phyloP scores from a whole-genome alignment of 345 rosid genomes.

The Excoecaria cochinchinensis region DNA sequence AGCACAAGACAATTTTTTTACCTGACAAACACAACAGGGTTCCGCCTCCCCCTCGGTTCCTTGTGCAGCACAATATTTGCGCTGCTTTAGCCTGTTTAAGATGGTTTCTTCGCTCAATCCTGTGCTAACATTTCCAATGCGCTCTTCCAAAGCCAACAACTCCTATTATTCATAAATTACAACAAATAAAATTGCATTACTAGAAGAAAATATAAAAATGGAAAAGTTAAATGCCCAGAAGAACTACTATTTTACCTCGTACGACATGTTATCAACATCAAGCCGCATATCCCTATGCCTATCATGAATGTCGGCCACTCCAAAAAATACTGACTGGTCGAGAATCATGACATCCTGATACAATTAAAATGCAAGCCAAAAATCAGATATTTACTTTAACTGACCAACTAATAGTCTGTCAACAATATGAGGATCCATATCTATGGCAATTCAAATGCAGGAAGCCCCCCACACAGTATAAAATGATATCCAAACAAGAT shows the following conservation, averaged over 20 bases:
- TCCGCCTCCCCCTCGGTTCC: constrained; percentile 48
- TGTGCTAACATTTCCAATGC: constrained; percentile 85
- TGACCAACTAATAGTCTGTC: not conserved
- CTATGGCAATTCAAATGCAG: not conserved
- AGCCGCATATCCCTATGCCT: constrained; percentile 94
- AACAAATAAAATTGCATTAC: not conserved
- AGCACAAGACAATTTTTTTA: constrained; percentile 17
- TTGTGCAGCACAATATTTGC: constrained; percentile 31
- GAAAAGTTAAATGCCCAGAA: not conserved
- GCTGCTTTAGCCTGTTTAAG: constrained; percentile 43
- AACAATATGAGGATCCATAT: not conserved
- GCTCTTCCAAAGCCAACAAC: constrained; percentile 79
- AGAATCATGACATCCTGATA: constrained; percentile 79
- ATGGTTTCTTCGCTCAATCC: constrained; percentile 78
- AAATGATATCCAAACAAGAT: no score
- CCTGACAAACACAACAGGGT: constrained; percentile 94
- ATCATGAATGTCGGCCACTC: constrained; percentile 66
- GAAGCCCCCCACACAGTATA: not conserved
- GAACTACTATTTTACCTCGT: constrained; percentile 60
- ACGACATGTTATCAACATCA: constrained; percentile 95
- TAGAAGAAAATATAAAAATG: not conserved
- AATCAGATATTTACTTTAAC: not conserved
- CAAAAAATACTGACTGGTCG: constrained; percentile 63
- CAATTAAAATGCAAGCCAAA: constrained; percentile 16
- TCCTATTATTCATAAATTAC: constrained; percentile 47